Evolutionary conservation across 2,329 filamentous ascomycete genomes (phyloP).

Genomic region (Alternaria sp.): DNA sequence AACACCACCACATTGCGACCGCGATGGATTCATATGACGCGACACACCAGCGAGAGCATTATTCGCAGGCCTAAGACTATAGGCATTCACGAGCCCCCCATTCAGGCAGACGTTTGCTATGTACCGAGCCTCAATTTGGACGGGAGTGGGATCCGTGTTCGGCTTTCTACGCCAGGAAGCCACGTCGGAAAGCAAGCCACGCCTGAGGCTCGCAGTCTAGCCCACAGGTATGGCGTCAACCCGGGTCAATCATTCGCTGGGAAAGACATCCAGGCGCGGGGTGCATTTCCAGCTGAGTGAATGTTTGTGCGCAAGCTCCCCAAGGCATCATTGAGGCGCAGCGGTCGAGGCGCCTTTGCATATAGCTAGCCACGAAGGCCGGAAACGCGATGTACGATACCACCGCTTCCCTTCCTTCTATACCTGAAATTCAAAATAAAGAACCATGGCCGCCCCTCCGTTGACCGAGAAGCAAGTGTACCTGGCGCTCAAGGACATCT

Average conservation of each 20-base stretch:
- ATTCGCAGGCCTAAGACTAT: not conserved
- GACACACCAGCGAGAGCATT: not conserved
- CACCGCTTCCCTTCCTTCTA: not conserved
- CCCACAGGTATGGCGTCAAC: not conserved
- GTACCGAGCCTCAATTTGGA: not conserved
- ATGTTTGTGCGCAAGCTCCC: not conserved
- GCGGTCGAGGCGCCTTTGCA: not conserved
- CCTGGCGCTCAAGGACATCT: not conserved
- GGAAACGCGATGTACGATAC: not conserved
- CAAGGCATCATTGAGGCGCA: not conserved
- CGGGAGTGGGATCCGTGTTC: not conserved
- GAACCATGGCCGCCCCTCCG: not conserved
- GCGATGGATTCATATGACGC: not conserved
- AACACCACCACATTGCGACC: not conserved
- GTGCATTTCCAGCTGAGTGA: not conserved
- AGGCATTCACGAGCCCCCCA: not conserved
- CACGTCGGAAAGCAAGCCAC: not conserved
- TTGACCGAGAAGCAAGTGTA: not conserved
- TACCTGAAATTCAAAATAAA: too few relatives aligned
- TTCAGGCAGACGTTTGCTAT: not conserved
- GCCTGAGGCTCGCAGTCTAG: not conserved
- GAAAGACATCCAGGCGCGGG: not conserved
- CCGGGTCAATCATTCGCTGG: not conserved
- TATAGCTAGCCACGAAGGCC: not conserved
- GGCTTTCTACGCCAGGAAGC: not conserved